Evolutionary conservation across 2,329 filamentous ascomycete genomes (phyloP).

Genomic region (Aplosporella prunicola): DNA sequence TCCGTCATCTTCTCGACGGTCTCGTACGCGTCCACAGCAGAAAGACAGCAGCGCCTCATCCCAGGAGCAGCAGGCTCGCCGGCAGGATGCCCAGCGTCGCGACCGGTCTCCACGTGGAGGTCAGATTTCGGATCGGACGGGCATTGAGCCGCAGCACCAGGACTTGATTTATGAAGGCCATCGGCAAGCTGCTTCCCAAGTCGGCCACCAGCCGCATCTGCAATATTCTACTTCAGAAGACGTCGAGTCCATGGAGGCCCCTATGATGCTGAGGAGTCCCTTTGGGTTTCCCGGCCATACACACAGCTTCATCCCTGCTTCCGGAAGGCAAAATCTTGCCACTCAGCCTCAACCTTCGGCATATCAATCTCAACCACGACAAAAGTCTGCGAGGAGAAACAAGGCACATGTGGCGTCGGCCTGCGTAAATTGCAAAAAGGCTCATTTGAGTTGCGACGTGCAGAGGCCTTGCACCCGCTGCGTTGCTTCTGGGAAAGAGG

Average conservation of each 20-base stretch:
- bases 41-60: slow-evolving; percentile 8
- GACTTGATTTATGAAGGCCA: slow-evolving; percentile 10
- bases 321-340: slow-evolving; percentile 5
- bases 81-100: slow-evolving; percentile 2
- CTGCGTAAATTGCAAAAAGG: slow-evolving; percentile 77
- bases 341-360: slow-evolving; percentile 3
- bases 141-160: slow-evolving; percentile 5
- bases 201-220: no score
- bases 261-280: no score
- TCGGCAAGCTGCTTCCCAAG: no score
- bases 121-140: slow-evolving; percentile 4
- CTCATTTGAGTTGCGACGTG: slow-evolving; percentile 59
- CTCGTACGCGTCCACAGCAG: slow-evolving; percentile 10
- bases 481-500: slow-evolving; percentile 63
- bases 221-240: no score
- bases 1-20: slow-evolving; percentile 32
- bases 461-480: slow-evolving; percentile 73
- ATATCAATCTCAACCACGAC: slow-evolving; percentile 1
- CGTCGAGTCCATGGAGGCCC: no score
- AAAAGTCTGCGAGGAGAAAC: slow-evolving; percentile 37
- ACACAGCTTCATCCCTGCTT: slow-evolving; percentile 5
- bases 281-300: no score
- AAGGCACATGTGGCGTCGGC: slow-evolving; percentile 78
- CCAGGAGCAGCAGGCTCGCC: slow-evolving; percentile 10
- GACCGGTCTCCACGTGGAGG: slow-evolving; percentile 4